Percentiles rank a stretch among this genome's conserved stretches.
Evolutionary conservation across 164 flowering plant species (phyloP).

Genomic region (Macadamia integrifolia): DNA sequence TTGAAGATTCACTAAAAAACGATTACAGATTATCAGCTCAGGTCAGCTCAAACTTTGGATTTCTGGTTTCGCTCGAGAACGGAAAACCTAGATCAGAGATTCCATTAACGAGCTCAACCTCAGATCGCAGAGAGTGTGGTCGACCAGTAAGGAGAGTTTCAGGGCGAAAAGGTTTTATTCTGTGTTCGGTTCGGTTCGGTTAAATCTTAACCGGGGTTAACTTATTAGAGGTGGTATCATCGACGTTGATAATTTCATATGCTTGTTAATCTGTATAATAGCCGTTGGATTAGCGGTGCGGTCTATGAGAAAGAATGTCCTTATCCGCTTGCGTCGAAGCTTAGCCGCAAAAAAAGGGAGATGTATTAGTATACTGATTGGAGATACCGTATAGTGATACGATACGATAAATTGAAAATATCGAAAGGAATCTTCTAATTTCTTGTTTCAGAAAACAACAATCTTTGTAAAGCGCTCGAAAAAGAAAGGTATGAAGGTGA

Average conservation of each 20-base stretch:
- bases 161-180: conserved; percentile 28
- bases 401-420: neutral
- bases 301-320: conserved; percentile 8
- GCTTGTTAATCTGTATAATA: neutral
- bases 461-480: too few species aligned
- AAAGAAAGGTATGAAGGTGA: too few species aligned
- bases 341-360: conserved; percentile 38
- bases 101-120: conserved; percentile 24
- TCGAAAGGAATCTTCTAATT: too few species aligned
- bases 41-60: neutral
- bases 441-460: too few species aligned
- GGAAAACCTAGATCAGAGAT: conserved; percentile 20
- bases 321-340: conserved; percentile 44
- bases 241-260: conserved; percentile 19
- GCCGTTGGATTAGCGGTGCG: conserved; percentile 36
- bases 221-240: neutral
- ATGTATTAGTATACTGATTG: conserved; percentile 15
- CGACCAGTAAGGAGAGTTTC: neutral
- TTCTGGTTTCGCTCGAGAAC: neutral
- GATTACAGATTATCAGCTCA: neutral
- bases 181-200: conserved; percentile 14
- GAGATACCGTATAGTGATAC: neutral
- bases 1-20: too few species aligned
- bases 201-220: conserved; percentile 20
- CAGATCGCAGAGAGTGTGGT: conserved; percentile 17